Evolutionary conservation across 352 stramenopile species (phyloP), one percentile per base, ranked within the genome.

Genomic region (Chrysophaeum taylorii): DNA sequence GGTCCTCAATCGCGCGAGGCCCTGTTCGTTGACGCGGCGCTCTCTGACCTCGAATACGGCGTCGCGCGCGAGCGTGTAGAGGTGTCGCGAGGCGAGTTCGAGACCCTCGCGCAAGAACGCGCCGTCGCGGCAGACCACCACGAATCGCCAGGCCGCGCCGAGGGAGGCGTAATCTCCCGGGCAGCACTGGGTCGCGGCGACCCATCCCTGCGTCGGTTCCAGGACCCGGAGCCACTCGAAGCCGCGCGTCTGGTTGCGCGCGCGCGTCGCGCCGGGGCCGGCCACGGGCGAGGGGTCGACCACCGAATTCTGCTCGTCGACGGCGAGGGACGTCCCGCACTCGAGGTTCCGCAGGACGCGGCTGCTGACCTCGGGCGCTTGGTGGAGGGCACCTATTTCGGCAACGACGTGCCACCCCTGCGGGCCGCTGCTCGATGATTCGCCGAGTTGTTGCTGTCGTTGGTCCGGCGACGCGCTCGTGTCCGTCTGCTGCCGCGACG

Each of bases 11-110:
- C 57, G 31, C 21, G 57, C 57, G 9, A 66, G 35, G 21, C 57
- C 57, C n/a, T 66, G 57, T 7, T 66, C 57, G n/a, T 66, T 66
- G 57, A 66, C 57, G 1, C 57, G 57, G 2, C 57, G 9, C 57
- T 66, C 57, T 4, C 5, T 2, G 12, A 66, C 57, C 35, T 66
- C 57, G 36, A 66, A 66, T 16, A 66, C 57, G 2, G 57, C 35
- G 35, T 66, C 57, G 5, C 27, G 7, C 15, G 27, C 14, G 18
- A 66, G n/a, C 12, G 57, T 66, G 21, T 5, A 42, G 33, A 45
- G 18, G 36, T 66, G 57, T 2, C 9, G 5, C 18, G 2, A 27
- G 9, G 57, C 35, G 2, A 66, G 36, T 36, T 66, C 57, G 14
- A 66, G 36, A 36, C 57, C 57, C 5, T n/a, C 16, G 23, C 57